Base-by-base conservation (phyloP, 192 early-diverging fungal genomes). In the Pilobolus umbonatus region DNA sequence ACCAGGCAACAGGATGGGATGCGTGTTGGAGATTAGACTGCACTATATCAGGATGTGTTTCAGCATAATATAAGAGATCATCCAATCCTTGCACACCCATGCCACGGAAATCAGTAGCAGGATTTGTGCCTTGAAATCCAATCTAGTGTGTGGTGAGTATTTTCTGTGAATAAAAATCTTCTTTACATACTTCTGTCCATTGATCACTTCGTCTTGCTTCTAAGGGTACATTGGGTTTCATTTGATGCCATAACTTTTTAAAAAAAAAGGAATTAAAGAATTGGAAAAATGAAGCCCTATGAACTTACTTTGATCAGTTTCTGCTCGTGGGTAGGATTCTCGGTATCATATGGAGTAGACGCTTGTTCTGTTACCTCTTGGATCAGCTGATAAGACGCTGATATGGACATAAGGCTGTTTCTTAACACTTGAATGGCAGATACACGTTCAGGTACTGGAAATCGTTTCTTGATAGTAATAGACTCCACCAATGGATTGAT, bases 121-220 rank as follows among this genome's bases (percentile, higher is more conserved):
- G 88, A 60, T 91, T 87, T 17, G 71, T 79, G 38, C 90, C 91
- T 66, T 93, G 91, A 58, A 93, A 93, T 0, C 91, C 91, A 68
- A 93, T 83, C 65, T 80, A 71, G n/a, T n/a, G 24, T 24, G 19
- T 28, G 17, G 7, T 19, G 17, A 31, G 14, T 12, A 21, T 17
- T 25, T 55, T 55, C 7, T 22, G 17, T 17, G 34, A 55, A 34
- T 21, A 22, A 15, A 55, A 22, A 19, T 21, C 7, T 12, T 28
- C 1, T 8, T 5, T 30, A n/a, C 43, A 24, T 71, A 71, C 72
- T 29, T 80, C 72, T 14, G 48, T 50, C 89, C 88, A 91, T 57
- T 90, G 86, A 54, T 76, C 60, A 5, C 82, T 75, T 21, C 72
- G 62, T 17, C 88, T 62, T 14, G 54, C 35, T 6, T 62, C 56